These are phyloP conservation scores for Fusarium sp. DNA, from an alignment of 2,329 filamentous ascomycete species.

Conservation along the genomic window DNA sequence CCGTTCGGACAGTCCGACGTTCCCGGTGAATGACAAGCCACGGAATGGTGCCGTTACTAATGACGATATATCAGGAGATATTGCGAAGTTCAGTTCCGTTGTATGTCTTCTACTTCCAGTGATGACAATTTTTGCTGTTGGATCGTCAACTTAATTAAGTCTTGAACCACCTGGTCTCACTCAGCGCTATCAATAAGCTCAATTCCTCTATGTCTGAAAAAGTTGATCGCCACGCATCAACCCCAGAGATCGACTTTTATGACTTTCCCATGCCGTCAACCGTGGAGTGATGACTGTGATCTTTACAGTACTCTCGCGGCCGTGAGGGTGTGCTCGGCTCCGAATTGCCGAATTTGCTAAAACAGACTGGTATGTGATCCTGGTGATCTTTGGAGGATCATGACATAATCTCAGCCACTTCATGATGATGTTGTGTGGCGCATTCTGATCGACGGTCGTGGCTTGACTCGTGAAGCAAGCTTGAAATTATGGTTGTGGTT, in stretches of 20 bases:
- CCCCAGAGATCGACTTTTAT: conserved; percentile 6
- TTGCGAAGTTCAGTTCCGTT: not conserved
- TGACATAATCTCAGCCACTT: conserved; percentile 7
- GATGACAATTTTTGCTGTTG: not conserved
- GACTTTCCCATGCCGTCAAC: conserved; percentile 18
- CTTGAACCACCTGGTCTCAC: not conserved
- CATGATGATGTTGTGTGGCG: not conserved
- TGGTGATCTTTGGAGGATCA: conserved; percentile 1
- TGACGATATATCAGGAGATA: conserved; percentile 1
- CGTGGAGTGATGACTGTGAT: not conserved
- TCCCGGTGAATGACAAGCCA: not conserved
- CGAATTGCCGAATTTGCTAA: conserved; percentile 18
- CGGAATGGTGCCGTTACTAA: not conserved
- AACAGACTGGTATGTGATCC: not conserved
- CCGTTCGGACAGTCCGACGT: conserved; percentile 7
- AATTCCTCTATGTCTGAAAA: not conserved
- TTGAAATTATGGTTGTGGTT: not conserved
- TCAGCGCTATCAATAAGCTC: not conserved
- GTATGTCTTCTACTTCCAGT: not conserved
- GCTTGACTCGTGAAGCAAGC: not conserved
- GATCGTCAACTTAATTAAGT: not conserved
- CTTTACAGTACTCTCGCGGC: not conserved
- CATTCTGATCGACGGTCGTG: not conserved
- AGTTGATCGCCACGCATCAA: not conserved
- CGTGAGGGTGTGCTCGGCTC: conserved; percentile 28